phyloP scores from a whole-genome alignment of 225 moss, liverwort and hornwort species.

The Thuidium tamariscinum region DNA sequence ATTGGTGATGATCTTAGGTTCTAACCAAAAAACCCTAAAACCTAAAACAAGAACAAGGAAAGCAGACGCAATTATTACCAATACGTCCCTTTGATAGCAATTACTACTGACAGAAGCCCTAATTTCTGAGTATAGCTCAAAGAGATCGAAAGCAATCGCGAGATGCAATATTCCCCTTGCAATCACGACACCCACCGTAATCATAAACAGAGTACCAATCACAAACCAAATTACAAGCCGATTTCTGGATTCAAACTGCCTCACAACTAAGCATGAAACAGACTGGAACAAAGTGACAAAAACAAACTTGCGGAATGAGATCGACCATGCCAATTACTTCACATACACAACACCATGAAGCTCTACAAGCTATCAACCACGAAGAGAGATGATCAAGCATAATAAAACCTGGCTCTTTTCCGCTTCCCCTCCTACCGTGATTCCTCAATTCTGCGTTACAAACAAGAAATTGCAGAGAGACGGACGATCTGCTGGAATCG shows the following conservation, averaged over 20 bases:
- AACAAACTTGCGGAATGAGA: background rate
- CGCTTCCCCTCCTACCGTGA: background rate
- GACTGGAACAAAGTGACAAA: background rate
- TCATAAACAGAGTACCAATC: background rate
- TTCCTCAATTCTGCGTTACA: background rate
- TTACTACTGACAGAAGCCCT: background rate
- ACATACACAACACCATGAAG: background rate
- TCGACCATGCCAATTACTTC: background rate
- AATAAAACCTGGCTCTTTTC: background rate
- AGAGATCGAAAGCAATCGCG: background rate
- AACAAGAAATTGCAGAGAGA: background rate
- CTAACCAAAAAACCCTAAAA: conserved; percentile 5
- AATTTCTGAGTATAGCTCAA: background rate
- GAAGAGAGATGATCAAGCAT: background rate
- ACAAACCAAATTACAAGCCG: background rate
- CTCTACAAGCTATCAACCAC: background rate
- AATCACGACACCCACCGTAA: background rate
- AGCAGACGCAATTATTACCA: background rate
- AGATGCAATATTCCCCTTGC: background rate
- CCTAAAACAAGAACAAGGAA: background rate
- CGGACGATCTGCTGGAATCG: background rate
- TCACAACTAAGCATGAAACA: background rate
- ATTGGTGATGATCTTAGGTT: background rate
- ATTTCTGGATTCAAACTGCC: background rate
- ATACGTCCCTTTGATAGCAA: background rate